Conservation (phyloP, 495 filamentous ascomycete species). For the Daldinia decipiens region DNA sequence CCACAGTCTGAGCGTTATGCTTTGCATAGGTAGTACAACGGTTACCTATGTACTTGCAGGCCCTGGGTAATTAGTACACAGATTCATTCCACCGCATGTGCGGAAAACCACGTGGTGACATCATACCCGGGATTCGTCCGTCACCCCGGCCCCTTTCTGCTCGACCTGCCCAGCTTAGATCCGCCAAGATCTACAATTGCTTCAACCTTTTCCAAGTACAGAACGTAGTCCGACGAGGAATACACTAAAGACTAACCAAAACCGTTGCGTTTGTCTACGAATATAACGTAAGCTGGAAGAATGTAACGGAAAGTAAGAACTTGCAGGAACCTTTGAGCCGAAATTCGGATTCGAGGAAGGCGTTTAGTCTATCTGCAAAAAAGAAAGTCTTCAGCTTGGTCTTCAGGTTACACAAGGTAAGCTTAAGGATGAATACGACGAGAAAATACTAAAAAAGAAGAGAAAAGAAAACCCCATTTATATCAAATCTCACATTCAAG, state of each 20-base stretch:
- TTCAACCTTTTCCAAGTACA: background rate
- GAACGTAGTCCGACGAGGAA: background rate
- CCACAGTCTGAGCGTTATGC: background rate
- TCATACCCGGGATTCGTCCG: background rate
- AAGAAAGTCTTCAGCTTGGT: background rate
- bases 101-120: slow-evolving; percentile 1
- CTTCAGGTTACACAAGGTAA: background rate
- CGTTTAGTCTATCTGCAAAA: background rate
- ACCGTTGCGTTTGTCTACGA: background rate
- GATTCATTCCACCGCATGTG: background rate
- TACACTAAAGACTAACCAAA: background rate
- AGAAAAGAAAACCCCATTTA: background rate
- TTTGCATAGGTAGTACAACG: too few species aligned
- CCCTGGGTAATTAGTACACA: too few species aligned
- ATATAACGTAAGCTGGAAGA: background rate
- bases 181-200: slow-evolving; percentile 6
- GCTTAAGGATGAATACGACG: background rate
- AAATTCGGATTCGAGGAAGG: background rate
- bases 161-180: background rate
- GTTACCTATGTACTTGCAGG: too few species aligned
- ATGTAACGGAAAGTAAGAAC: background rate
- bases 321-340: background rate
- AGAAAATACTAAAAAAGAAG: background rate
- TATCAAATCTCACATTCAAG: background rate
- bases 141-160: background rate